A percentile compares a stretch with the other conserved stretches of the same genome.
These are phyloP conservation scores for Russula olivacea DNA, from an alignment of 768 basidiomycete species.

Conservation along the genomic window DNA sequence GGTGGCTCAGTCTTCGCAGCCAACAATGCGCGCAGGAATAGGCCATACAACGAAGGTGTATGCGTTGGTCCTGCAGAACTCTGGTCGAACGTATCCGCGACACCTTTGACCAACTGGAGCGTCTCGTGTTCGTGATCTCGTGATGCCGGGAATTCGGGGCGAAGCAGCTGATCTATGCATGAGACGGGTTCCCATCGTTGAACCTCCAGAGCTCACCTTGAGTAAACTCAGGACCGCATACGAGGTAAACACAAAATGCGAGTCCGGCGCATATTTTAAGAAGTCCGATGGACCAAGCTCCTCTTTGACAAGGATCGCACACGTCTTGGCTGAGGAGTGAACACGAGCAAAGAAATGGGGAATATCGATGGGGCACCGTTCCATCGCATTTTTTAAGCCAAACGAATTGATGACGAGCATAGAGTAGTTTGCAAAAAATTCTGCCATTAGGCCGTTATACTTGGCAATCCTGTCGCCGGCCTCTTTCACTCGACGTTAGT, in stretches of 20 bases:
- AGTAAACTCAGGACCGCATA: slow-evolving; percentile 90
- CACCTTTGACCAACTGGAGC: slow-evolving; percentile 65
- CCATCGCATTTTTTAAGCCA: slow-evolving; percentile 93
- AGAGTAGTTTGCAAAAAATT: slow-evolving; percentile 82
- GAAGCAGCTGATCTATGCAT: slow-evolving; percentile 52
- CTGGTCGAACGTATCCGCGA: slow-evolving; percentile 72
- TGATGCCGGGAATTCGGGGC: slow-evolving; percentile 76
- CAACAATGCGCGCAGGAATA: slow-evolving; percentile 73
- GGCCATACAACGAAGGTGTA: slow-evolving; percentile 85
- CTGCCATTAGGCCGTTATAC: slow-evolving; percentile 48
- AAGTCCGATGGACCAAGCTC: slow-evolving; percentile 70
- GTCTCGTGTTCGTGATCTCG: slow-evolving; percentile 69
- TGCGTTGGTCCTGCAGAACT: slow-evolving; percentile 75
- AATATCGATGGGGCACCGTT: slow-evolving; percentile 63
- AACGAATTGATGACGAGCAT: slow-evolving; percentile 92
- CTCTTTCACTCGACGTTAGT: slow-evolving; percentile 3
- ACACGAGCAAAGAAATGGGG: slow-evolving; percentile 81
- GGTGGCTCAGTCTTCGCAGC: slow-evolving; percentile 41
- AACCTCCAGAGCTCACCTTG: slow-evolving; percentile 52
- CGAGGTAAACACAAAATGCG: slow-evolving; percentile 85
- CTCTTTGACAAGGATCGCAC: slow-evolving; percentile 70
- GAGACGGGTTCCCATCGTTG: background rate
- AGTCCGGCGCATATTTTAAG: slow-evolving; percentile 82
- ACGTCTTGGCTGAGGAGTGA: slow-evolving; percentile 63
- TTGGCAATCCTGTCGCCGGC: slow-evolving; percentile 26